phyloP scores from a whole-genome alignment of 495 filamentous ascomycete species.

The Clavariopsis aquatica region DNA sequence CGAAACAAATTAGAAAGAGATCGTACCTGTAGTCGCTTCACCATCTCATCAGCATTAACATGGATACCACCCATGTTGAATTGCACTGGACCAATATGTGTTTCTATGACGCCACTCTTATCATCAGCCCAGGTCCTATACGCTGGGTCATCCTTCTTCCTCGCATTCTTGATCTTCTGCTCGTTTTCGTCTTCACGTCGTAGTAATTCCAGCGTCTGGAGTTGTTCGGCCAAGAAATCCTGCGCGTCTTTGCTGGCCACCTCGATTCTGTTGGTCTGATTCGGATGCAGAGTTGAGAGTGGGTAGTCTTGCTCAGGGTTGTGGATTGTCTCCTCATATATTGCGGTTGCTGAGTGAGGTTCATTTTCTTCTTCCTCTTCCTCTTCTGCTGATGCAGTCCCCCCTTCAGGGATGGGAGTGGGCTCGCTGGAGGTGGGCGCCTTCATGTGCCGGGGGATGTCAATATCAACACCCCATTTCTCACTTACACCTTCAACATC shows the following conservation, averaged over 20 bases:
- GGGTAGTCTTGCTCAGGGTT: constrained; percentile 64
- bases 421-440: constrained; percentile 23
- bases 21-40: constrained; percentile 78
- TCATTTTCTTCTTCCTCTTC: constrained; percentile 12
- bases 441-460: constrained; percentile 45
- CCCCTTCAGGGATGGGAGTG: neutral
- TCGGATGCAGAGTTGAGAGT: constrained; percentile 54
- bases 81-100: constrained; percentile 89
- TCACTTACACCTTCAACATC: constrained; percentile 83
- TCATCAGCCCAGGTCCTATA: constrained; percentile 26
- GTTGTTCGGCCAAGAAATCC: constrained; percentile 71
- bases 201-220: constrained; percentile 65
- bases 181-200: constrained; percentile 59
- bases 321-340: constrained; percentile 78
- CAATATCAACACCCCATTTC: constrained; percentile 81
- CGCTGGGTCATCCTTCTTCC: constrained; percentile 44
- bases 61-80: constrained; percentile 98
- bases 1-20: too few relatives aligned
- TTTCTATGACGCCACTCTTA: constrained; percentile 39
- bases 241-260: constrained; percentile 77
- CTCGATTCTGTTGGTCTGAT: constrained; percentile 58
- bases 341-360: constrained; percentile 58
- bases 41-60: constrained; percentile 93
- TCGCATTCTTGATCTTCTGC: constrained; percentile 53
- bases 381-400: neutral